Evolutionary conservation across 768 basidiomycete genomes (phyloP).

Genomic region (Asterophora lycoperdoides): DNA sequence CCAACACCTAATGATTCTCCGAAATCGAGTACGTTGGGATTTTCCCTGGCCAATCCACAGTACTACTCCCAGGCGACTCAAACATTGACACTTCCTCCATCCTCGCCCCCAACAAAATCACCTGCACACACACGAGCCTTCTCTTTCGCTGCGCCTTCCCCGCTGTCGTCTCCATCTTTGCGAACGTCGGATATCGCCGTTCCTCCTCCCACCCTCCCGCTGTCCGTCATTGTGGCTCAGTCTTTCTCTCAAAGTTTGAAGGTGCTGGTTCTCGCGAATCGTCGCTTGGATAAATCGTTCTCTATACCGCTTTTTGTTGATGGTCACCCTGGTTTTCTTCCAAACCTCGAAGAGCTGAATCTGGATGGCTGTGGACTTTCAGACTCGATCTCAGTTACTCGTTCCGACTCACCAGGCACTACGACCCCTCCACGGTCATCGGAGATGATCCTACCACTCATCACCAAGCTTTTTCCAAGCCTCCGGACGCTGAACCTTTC

Average conservation of each 20-base stretch:
- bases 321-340: constrained; percentile 44
- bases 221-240: constrained; percentile 56
- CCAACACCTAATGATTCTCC: constrained; percentile 19
- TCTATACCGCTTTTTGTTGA: constrained; percentile 40
- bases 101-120: constrained; percentile 47
- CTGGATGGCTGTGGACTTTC: constrained; percentile 70
- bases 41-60: constrained; percentile 48
- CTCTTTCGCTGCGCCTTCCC: constrained; percentile 42
- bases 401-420: constrained; percentile 27
- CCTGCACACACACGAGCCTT: constrained; percentile 57
- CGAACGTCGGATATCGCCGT: constrained; percentile 44
- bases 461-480: constrained; percentile 67
- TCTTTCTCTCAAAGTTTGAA: constrained; percentile 57
- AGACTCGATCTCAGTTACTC: constrained; percentile 52
- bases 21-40: constrained; percentile 25
- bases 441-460: constrained; percentile 53
- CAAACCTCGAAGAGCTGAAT: constrained; percentile 66
- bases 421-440: constrained; percentile 39
- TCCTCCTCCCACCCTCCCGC: constrained; percentile 65
- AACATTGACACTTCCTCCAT: constrained; percentile 63
- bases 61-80: constrained; percentile 55
- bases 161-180: constrained; percentile 15
- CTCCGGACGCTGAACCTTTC: constrained; percentile 67
- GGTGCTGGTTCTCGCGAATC: constrained; percentile 55
- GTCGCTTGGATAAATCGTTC: constrained; percentile 65